A percentile compares a stretch with the other conserved stretches of the same genome.
phyloP scores from a whole-genome alignment of 495 filamentous ascomycete species.

The Xylaria sp. region DNA sequence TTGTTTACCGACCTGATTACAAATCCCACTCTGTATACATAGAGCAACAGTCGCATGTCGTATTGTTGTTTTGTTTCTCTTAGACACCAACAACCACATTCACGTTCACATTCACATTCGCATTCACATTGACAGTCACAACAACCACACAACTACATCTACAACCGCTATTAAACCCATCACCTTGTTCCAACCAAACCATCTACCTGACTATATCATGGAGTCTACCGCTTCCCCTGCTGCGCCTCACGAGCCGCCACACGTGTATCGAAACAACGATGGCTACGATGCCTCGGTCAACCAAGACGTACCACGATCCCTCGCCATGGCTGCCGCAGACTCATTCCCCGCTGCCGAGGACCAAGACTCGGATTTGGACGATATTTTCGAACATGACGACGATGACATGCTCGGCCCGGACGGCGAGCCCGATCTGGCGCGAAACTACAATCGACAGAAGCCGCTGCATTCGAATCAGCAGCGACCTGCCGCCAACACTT shows the following conservation, averaged over 20 bases:
- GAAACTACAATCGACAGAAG: slow-evolving; percentile 89
- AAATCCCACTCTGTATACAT: background rate
- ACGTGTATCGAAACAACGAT: slow-evolving; percentile 38
- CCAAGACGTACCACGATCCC: slow-evolving; percentile 34
- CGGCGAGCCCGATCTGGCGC: slow-evolving; percentile 76
- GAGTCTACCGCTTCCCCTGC: slow-evolving; percentile 45
- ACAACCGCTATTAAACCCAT: background rate
- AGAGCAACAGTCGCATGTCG: background rate
- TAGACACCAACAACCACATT: background rate
- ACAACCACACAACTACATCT: background rate
- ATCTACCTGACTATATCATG: slow-evolving; percentile 28
- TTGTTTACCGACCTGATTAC: too few relatives aligned
- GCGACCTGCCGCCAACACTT: slow-evolving; percentile 81
- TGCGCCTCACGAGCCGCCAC: slow-evolving; percentile 47
- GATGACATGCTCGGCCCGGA: slow-evolving; percentile 66
- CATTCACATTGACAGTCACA: too few relatives aligned
- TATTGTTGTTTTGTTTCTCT: background rate
- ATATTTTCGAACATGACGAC: slow-evolving; percentile 52
- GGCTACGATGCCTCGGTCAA: slow-evolving; percentile 38
- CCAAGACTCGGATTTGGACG: slow-evolving; percentile 53
- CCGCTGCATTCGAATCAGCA: slow-evolving; percentile 78
- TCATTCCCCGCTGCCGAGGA: slow-evolving; percentile 36
- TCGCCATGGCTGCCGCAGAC: slow-evolving; percentile 28
- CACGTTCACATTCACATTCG: too few relatives aligned
- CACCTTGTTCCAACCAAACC: background rate